Conservation (phyloP, 1,284 basidiomycete species). For the Amylostereum chailletii region DNA sequence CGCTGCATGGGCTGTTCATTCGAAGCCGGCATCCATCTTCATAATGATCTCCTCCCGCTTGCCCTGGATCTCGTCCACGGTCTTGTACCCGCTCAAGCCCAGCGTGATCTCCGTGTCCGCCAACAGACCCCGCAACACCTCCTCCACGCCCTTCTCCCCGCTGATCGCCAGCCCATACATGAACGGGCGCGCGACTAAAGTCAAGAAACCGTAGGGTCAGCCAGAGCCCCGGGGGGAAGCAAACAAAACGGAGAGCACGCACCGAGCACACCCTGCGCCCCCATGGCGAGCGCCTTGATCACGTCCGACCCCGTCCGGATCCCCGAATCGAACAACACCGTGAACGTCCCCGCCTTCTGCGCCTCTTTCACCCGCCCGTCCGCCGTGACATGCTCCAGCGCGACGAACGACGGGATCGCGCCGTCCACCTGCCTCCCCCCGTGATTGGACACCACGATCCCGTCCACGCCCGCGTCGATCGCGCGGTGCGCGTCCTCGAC, state of each 20-base stretch:
- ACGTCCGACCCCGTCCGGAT: constrained; percentile 70
- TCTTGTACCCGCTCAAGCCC: constrained; percentile 33
- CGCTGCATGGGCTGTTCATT: constrained; percentile 1
- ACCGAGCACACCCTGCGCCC: constrained; percentile 60
- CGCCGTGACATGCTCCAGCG: constrained; percentile 52
- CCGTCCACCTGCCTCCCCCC: constrained; percentile 81
- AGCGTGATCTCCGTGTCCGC: constrained; percentile 49
- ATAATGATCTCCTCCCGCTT: constrained; percentile 20
- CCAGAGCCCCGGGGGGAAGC: background rate
- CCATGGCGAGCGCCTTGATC: constrained; percentile 67
- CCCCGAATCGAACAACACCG: constrained; percentile 74
- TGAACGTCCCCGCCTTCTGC: constrained; percentile 49
- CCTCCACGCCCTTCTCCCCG: constrained; percentile 45
- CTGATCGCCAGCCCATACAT: constrained; percentile 46
- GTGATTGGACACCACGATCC: constrained; percentile 78
- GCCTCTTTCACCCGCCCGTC: constrained; percentile 49
- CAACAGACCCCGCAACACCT: constrained; percentile 39
- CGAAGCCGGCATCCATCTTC: constrained; percentile 9
- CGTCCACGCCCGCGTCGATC: constrained; percentile 58
- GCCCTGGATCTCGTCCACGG: constrained; percentile 28
- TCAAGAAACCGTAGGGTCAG: background rate
- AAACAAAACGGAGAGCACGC: constrained; percentile 20
- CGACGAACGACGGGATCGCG: constrained; percentile 62
- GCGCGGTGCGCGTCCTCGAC: constrained; percentile 64
- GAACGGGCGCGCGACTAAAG: constrained; percentile 34